Evolutionary conservation across 805 yeast genomes (phyloP).

Genomic region (Candida xiaguanensis): DNA sequence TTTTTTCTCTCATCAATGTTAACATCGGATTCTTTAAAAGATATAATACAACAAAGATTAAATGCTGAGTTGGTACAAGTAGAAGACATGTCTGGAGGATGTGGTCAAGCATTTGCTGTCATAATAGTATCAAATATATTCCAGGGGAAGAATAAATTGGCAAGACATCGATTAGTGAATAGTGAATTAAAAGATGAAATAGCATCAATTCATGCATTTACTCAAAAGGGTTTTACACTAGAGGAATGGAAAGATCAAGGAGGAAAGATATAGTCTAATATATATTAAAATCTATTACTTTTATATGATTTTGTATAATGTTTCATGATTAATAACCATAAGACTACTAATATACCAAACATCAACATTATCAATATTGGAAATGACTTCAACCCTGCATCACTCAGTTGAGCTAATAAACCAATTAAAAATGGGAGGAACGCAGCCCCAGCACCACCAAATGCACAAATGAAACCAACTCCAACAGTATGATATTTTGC

Average conservation of each 20-base stretch:
- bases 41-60: slow-evolving; percentile 52
- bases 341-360: slow-evolving; percentile 19
- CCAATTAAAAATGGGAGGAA: slow-evolving; percentile 67
- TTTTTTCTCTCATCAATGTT: slow-evolving; percentile 10
- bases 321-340: slow-evolving; percentile 23
- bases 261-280: slow-evolving; percentile 18
- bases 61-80: slow-evolving; percentile 65
- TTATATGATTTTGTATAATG: slow-evolving; percentile 7
- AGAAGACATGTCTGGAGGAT: slow-evolving; percentile 83
- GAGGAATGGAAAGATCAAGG: slow-evolving; percentile 71
- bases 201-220: slow-evolving; percentile 86
- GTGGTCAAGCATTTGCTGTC: slow-evolving; percentile 97
- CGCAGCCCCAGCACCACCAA: slow-evolving; percentile 86
- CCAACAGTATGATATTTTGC: slow-evolving; percentile 57
- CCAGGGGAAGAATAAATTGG: slow-evolving; percentile 75
- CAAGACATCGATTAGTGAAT: slow-evolving; percentile 86
- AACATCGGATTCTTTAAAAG: slow-evolving; percentile 41
- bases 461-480: slow-evolving; percentile 69
- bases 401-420: slow-evolving; percentile 31
- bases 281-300: slow-evolving; percentile 7
- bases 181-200: slow-evolving; percentile 78
- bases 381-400: slow-evolving; percentile 26
- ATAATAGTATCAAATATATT: slow-evolving; percentile 73
- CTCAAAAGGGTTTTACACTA: slow-evolving; percentile 83
- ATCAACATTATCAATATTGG: slow-evolving; percentile 28